Evolutionary conservation across 257 asterid species (phyloP), one percentile per base, ranked within the genome.

Genomic region (Fraxinus excelsior): DNA sequence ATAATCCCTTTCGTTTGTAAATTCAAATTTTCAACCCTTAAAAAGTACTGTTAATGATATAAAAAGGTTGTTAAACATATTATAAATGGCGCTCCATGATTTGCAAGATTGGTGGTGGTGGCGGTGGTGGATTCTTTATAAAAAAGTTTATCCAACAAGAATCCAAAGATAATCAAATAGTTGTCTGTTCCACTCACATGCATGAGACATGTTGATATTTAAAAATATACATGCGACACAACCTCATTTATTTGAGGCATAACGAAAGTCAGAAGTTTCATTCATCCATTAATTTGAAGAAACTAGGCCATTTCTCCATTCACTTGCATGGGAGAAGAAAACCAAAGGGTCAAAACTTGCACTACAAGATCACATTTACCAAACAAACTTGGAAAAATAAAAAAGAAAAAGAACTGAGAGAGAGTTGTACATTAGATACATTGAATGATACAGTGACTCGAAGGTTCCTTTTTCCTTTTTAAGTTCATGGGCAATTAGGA

Each of bases 401-500:
- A 26, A 62, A 21, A 12, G 28, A 40, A 38, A 26, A 62, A 34
- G 40, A 75, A 74, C 21, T 10, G 29, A 60, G 72, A 74, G 23
- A 67, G 65, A 66, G 40, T 86, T 84, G 74, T 49, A 78, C 69
- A 78, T 37, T 67, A 75, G 80, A 81, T 82, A 84, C 79, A 80
- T 78, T 82, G 80, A 78, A 84, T 80, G 76, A 81, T 82, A 86
- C 87, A 86, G 28, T 74, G 60, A 77, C 67, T 75, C 21, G 68
- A 73, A 76, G 77, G 67, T 76, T 38, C 76, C 58, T 46, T 8
- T 56, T 73, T 0, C 46, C 29, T 70, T 70, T 21, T 67, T 40
- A 31, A 49, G 28, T 60, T 92, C 89, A 93, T 29, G 78, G 87
- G 89, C 98, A 93, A 67, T 88, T 93, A 4, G 93, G 86, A 84